These are phyloP conservation scores for Papiliotrema terrestris DNA, from an alignment of 1,284 basidiomycete genomes.

Conservation along the genomic window DNA sequence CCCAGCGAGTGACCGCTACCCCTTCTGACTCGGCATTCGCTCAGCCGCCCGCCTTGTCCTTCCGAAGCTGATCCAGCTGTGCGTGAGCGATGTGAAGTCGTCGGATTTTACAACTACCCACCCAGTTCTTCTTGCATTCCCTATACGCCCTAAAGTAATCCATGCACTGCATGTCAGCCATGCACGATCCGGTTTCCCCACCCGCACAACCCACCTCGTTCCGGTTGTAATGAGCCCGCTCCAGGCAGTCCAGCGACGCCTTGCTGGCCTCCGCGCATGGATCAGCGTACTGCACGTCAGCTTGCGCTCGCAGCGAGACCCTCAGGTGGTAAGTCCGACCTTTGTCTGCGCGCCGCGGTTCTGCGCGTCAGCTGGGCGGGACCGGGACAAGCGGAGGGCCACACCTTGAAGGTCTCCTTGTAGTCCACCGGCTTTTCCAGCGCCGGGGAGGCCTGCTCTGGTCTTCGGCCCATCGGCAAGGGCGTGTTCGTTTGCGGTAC, in stretches of 20 bases:
- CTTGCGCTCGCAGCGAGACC: not conserved
- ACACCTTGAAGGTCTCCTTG: slow-evolving; percentile 39
- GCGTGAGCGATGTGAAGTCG: not conserved
- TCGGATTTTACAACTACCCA: slow-evolving; percentile 10
- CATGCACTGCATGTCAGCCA: slow-evolving; percentile 32
- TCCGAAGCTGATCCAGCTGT: not conserved
- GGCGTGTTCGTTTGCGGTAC: slow-evolving; percentile 43
- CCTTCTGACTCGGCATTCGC: too few relatives aligned
- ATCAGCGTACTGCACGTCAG: slow-evolving; percentile 38
- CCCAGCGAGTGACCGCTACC: too few relatives aligned
- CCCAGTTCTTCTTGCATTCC: slow-evolving; percentile 49
- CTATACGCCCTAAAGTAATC: slow-evolving; percentile 48
- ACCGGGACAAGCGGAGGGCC: slow-evolving; percentile 3
- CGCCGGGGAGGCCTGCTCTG: slow-evolving; percentile 31
- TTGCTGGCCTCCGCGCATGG: slow-evolving; percentile 46
- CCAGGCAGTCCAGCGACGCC: slow-evolving; percentile 46
- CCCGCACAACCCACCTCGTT: slow-evolving; percentile 34
- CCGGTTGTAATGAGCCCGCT: slow-evolving; percentile 47
- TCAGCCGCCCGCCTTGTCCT: too few relatives aligned
- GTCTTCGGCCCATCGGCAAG: slow-evolving; percentile 27
- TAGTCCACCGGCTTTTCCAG: slow-evolving; percentile 45
- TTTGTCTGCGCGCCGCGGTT: too few relatives aligned
- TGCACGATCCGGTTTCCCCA: not conserved
- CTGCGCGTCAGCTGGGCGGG: not conserved
- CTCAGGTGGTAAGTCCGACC: slow-evolving; percentile 6